Base-by-base conservation (phyloP, 1,139 yeast genomes). In the Debaryomyces robertsiae region DNA sequence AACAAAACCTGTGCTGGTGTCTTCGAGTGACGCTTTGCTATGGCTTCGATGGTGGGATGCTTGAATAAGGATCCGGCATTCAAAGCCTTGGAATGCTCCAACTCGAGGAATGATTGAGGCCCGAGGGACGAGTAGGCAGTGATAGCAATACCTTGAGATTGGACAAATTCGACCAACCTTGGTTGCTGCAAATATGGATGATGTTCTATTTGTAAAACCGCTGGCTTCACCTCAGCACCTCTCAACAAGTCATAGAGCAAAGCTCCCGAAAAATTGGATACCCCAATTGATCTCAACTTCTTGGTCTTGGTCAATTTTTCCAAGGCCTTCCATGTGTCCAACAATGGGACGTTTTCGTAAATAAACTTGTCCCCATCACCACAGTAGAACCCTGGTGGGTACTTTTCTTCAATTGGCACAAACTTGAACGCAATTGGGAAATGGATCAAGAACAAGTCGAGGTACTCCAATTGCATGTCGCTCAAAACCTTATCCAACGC, bases 121-220 rank as follows among this genome's bases (percentile, higher is more conserved):
- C 93, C 93, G 57, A 88, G 84, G 9, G 95, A 84, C 6, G 95
- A 87, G 73, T 89, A 89, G 19, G 84, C 96, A 40, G 89, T 86
- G 56, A 89, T 74, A 44, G 81, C 84, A 56, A 89, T 79, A 36
- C 77, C 82, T 51, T 78, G 65, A 32, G 66, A 55, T 61, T 85
- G 79, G 47, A 77, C 86, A 57, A 67, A 86, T 52, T 82, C 75
- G 47, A 88, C 63, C 60, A 88, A 73, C 50, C 72, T 73, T 45
- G 77, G 77, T 68, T 89, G 96, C 52, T 85, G 87, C 63, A 89
- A 75, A 73, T 87, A 89, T 51, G 96, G 96, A 64, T 89, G 96
- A 67, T 86, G 93, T 71, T 90, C 97, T 59, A 90, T 85, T 67
- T 90, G 96, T 54, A 86, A 75, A 41, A 79, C 89, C 40, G 85